phyloP scores from a whole-genome alignment of 805 yeast genomes.

The Zygosaccharomyces rouxii region DNA sequence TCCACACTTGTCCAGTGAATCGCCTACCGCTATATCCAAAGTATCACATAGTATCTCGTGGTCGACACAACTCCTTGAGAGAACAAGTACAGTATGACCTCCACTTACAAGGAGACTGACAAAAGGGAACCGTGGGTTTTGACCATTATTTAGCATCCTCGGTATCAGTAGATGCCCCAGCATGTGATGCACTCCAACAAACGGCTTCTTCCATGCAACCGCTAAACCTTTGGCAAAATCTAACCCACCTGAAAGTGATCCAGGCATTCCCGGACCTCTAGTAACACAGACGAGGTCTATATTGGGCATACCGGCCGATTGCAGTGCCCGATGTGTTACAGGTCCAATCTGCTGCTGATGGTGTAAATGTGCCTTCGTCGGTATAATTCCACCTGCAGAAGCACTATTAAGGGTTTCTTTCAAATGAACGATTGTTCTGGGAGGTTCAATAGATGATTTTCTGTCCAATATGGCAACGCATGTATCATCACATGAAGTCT shows the following conservation, averaged over 20 bases:
- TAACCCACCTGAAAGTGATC: constrained; percentile 76
- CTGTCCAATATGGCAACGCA: constrained; percentile 78
- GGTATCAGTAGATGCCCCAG: constrained; percentile 80
- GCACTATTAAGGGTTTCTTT: constrained; percentile 65
- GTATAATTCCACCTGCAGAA: constrained; percentile 77
- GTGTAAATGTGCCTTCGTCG: constrained; percentile 75
- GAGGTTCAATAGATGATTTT: constrained; percentile 12
- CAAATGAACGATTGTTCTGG: constrained; percentile 46
- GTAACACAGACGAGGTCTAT: constrained; percentile 86
- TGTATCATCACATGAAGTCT: constrained; percentile 92
- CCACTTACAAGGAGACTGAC: constrained; percentile 81
- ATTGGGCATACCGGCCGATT: constrained; percentile 10
- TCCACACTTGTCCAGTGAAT: constrained; percentile 89
- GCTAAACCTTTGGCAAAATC: constrained; percentile 83
- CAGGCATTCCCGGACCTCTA: constrained; percentile 95
- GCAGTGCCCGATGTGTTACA: constrained; percentile 45
- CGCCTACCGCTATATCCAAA: constrained; percentile 87
- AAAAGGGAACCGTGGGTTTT: constrained; percentile 56
- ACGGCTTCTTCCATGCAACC: constrained; percentile 69
- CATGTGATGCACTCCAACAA: constrained; percentile 95
- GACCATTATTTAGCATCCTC: constrained; percentile 44
- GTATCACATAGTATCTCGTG: constrained; percentile 77
- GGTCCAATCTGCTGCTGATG: constrained; percentile 59
- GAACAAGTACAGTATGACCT: constrained; percentile 88
- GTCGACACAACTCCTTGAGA: constrained; percentile 51